Evolutionary conservation across 768 basidiomycete genomes (phyloP).

Genomic region (Kwoniella shandongensis): DNA sequence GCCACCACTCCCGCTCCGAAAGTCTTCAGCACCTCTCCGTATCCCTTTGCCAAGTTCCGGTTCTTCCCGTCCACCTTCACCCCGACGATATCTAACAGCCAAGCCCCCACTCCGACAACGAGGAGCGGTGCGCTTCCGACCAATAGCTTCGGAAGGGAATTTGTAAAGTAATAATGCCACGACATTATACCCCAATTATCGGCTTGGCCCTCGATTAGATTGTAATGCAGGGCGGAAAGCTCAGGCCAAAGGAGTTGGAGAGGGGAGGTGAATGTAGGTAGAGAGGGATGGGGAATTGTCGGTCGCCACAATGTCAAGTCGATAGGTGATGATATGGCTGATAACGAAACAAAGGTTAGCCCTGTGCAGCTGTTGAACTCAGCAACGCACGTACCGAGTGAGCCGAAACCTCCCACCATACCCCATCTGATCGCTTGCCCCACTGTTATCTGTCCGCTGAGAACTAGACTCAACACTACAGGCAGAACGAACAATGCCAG

Average conservation of each 20-base stretch:
- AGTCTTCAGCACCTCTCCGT: conserved; percentile 19
- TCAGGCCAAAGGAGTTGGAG: conserved; percentile 77
- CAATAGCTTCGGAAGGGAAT: conserved; percentile 66
- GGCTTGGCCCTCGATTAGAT: conserved; percentile 80
- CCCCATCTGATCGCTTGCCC: conserved; percentile 25
- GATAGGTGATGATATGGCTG: conserved; percentile 65
- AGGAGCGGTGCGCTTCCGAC: conserved; percentile 60
- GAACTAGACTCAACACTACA: conserved; percentile 58
- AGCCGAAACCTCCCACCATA: conserved; percentile 38
- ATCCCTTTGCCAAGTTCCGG: conserved; percentile 6
- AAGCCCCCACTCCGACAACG: conserved; percentile 58
- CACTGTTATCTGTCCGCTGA: conserved; percentile 49
- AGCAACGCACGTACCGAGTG: conserved; percentile 28
- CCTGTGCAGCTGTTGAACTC: not conserved
- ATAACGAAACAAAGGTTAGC: too few species aligned
- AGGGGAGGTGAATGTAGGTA: conserved; percentile 52
- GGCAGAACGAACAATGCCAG: conserved; percentile 63
- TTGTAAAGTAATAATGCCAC: conserved; percentile 33
- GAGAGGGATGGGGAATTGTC: conserved; percentile 33
- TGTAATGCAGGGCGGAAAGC: conserved; percentile 73
- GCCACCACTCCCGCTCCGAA: conserved; percentile 24
- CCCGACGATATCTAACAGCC: conserved; percentile 1
- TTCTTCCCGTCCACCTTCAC: not conserved
- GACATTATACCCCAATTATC: conserved; percentile 80
- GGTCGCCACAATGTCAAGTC: conserved; percentile 82